Percentiles rank a stretch among this genome's conserved stretches.
Evolutionary conservation across 352 stramenopile genomes (phyloP).

Genomic region (Phytopythium aichiense): DNA sequence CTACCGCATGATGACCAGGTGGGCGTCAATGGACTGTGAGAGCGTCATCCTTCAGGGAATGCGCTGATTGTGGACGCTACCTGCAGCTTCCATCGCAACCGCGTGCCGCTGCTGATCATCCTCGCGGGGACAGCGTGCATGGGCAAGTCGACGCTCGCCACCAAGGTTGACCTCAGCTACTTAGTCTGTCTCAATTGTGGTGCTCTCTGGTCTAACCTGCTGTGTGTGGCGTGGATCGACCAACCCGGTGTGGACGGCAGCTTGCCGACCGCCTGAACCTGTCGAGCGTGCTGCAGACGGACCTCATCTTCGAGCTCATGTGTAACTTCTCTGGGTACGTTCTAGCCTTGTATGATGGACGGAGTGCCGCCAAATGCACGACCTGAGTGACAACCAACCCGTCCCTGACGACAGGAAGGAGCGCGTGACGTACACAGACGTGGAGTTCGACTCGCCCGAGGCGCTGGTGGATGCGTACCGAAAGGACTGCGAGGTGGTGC

Average conservation of each 20-base stretch:
- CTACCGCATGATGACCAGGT: conserved; percentile 89
- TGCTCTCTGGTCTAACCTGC: background rate
- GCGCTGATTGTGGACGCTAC: background rate
- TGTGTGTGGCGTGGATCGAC: background rate
- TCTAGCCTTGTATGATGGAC: background rate
- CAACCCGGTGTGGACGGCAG: conserved; percentile 15
- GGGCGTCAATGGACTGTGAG: background rate
- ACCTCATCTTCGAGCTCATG: conserved; percentile 89
- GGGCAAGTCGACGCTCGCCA: conserved; percentile 84
- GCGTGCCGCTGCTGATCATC: conserved; percentile 81
- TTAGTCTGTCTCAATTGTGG: background rate
- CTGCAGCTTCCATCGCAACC: conserved; percentile 75
- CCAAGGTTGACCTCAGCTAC: conserved; percentile 42
- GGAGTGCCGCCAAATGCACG: background rate
- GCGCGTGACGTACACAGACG: conserved; percentile 66
- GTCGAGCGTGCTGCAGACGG: conserved; percentile 82
- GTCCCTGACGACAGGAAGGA: conserved; percentile 25
- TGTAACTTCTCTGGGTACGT: conserved; percentile 86
- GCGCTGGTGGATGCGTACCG: conserved; percentile 65
- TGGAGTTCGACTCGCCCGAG: conserved; percentile 52
- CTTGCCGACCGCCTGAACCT: conserved; percentile 83
- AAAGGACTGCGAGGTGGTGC: conserved; percentile 76
- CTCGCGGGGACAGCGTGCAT: conserved; percentile 78
- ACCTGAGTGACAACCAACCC: background rate
- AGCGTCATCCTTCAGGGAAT: background rate